Evolutionary conservation across 2,329 filamentous ascomycete genomes (phyloP), one percentile per base, ranked within the genome.

Genomic region (Sarocladium brachiariae): DNA sequence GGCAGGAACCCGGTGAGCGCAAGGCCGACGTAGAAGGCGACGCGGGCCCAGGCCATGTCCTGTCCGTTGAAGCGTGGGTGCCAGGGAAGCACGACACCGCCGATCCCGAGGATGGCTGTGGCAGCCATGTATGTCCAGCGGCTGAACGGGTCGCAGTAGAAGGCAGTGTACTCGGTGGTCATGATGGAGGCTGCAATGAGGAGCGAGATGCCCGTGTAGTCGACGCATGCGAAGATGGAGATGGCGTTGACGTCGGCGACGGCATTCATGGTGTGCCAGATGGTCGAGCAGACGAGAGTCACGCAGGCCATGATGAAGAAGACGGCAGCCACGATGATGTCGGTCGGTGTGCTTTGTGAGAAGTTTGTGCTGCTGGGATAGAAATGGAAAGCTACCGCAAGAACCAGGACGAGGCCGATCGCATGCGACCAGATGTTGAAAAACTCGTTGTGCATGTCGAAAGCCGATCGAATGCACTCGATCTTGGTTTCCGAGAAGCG

Each of bases 261-360:
- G 60, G 89, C 89, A 72, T 92, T 96, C 90, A 99, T 97, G 23
- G 93, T 96, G 72, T 99, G 93, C 93, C 93, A 99, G 63, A 97
- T 83, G 56, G 86, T 92, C 55, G 87, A 95, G 82, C 93, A 99
- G 63, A 92, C 83, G 51, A 99, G 80, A 62, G 92, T 97, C 68
- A 97, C 90, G 74, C 85, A 90, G 41, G 93, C 93, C 45, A 92
- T 93, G 63, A 95, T 88, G 73, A 99, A 96, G 77, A 99, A 99
- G 57, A 95, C 79, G 19, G 87, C 90, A 1, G 92, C 91, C 55
- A 99, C 90, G 62, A 93, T 80, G 53, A 97, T 81, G 64, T 99
- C 93, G 46, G 87, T 81, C 50, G 89, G 95, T 52, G 87, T 89
- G 67, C 89, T 95, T 54, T 89, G 75, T 43, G 81, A 83, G 71